These are phyloP conservation scores for Eutrema yunnanense DNA, from an alignment of 345 rosid genomes.

Conservation along the genomic window DNA sequence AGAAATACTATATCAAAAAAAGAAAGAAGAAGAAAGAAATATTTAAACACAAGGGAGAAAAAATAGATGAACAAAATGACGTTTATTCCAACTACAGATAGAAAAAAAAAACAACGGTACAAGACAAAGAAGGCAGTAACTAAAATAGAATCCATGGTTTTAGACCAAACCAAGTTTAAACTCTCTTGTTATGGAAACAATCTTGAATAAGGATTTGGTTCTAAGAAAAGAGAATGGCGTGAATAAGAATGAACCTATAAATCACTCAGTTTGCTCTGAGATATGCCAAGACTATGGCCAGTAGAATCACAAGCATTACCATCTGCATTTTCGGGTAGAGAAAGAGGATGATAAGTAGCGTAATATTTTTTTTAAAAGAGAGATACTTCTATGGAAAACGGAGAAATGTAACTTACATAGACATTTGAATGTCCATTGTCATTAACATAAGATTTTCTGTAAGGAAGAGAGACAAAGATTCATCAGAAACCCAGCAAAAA, in stretches of 20 bases:
- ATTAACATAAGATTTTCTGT: constrained; percentile 60
- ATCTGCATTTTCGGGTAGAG: constrained; percentile 34
- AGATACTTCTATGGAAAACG: neutral
- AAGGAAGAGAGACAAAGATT: constrained; percentile 9
- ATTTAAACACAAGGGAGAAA: neutral
- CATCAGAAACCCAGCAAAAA: neutral
- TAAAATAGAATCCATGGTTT: constrained; percentile 7
- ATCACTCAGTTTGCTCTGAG: constrained; percentile 30
- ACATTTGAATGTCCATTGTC: constrained; percentile 28
- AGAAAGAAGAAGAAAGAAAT: neutral
- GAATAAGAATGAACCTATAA: constrained; percentile 8
- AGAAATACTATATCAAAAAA: neutral
- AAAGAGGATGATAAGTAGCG: neutral
- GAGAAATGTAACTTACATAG: constrained; percentile 14
- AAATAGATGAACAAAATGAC: constrained; percentile 10
- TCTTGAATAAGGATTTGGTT: constrained; percentile 2
- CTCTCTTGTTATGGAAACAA: constrained; percentile 8
- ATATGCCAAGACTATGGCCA: constrained; percentile 45
- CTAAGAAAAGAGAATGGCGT: neutral
- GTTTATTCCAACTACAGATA: constrained; percentile 4
- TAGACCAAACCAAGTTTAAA: constrained; percentile 10
- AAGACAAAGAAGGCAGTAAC: neutral
- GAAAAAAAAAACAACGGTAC: neutral
- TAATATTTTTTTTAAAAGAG: neutral
- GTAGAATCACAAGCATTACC: constrained; percentile 34